Evolutionary conservation across 768 basidiomycete genomes (phyloP), one percentile per base, ranked within the genome.

Genomic region (Trametes cinnabarina): DNA sequence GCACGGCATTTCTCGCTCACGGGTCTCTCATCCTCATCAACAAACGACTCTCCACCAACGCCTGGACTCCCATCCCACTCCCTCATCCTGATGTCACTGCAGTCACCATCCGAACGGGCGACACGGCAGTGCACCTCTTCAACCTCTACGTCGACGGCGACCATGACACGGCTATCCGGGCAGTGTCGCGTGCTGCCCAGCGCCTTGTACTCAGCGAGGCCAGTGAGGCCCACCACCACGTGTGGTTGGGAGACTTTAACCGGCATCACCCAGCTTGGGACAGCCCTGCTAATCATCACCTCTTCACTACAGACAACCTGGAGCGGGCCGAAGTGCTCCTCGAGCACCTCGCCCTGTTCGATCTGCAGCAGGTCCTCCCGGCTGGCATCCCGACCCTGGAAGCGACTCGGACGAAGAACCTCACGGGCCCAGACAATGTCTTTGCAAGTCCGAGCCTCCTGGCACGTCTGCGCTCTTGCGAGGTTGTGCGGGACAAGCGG

Each of bases 391-490:
- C 77, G 0, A 83, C 76, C 0, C 68, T 82, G 0, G 40, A 72
- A 19, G 65, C 72, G 0, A 44, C 39, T 0, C 47, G 32, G 0
- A 69, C 76, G 0, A 71, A 73, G 19, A 78, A 76, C 53, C 69
- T 66, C 49, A 74, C 75, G 5, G 49, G 74, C 9, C 70, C 72
- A 0, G 77, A 82, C 67, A 82, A 82, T 50, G 73, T 82, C 0
- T 82, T 76, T 55, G 57, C 63, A 25, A 60, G 72, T 2, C 30
- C 44, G 0, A 40, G 51, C 2, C 40, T 73, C 0, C 20, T 52
- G 0, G 63, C 71, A 2, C 11, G 26, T 0, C 46, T 77, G 2
- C 56, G 71, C 7, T 3, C 47, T 7, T 80, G 78, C 62, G 41
- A 68, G 12, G 66, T 67, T 1, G 39, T 52, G 2, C 66, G 58